Evolutionary conservation across 345 rosid species (phyloP), one percentile per base, ranked within the genome.

Genomic region (Salix udensis): DNA sequence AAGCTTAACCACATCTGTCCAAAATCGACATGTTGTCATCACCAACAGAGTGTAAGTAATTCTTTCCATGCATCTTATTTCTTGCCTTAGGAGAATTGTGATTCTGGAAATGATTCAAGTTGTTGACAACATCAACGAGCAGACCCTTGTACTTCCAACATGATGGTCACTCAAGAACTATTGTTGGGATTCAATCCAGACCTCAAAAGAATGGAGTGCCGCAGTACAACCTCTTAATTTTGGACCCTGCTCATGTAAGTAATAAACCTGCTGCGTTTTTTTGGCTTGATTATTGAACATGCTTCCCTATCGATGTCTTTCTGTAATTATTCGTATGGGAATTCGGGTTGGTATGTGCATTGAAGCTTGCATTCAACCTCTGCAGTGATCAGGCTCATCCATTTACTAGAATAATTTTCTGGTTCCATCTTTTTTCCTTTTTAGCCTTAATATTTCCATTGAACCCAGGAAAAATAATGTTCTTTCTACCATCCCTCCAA

Each of bases 121-220:
- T 37, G 73, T 68, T 70, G 65, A 21, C 52, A 77, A 30, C 48
- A 40, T 80, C 81, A 69, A 46, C 72, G 68, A 67, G 74, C 81
- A 93, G 96, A 84, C 96, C 97, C 8, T 87, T 93, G 76, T 93
- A 93, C 80, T 90, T 90, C 81, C 97, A 93, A 79, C 96, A 93
- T 65, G 92, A 91, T 69, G 97, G 96, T 34, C 97, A 91, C 81
- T 93, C 96, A 16, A 86, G 94, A 82, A 89, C 94, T 28, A 86
- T 93, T 44, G 80, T 91, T 70, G 97, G 97, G 71, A 89, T 93
- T 79, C 91, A 93, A 78, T 81, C 74, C n/a, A 84, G 70, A 69
- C 89, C 79, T 70, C 88, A 84, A 48, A 65, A 69, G 69, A 85
- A 84, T 71, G 77, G 88, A 78, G 70, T 75, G 55, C 91, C 81